These are phyloP conservation scores for Rhynchospora breviuscula DNA, from an alignment of 176 grass and related monocot species.

Conservation along the genomic window DNA sequence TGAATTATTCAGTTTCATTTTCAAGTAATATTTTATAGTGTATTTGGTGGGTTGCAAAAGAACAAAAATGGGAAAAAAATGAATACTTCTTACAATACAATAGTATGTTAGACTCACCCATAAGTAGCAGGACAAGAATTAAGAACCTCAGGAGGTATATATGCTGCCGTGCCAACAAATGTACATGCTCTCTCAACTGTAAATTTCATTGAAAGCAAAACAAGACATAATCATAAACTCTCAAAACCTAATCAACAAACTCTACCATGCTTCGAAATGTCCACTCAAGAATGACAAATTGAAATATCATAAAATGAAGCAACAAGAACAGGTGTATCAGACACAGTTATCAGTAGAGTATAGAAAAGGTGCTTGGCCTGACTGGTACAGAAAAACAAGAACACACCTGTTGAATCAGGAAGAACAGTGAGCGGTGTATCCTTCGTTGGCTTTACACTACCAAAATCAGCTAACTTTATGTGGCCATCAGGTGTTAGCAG, in stretches of 20 bases:
- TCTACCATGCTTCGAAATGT: not conserved
- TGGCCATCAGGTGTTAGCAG: slow-evolving; percentile 84
- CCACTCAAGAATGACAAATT: not conserved
- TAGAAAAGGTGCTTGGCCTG: not conserved
- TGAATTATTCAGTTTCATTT: not conserved
- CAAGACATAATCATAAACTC: not conserved
- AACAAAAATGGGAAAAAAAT: not conserved
- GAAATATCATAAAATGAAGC: not conserved
- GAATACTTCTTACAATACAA: not conserved
- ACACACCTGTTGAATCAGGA: slow-evolving; percentile 83
- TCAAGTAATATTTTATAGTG: slow-evolving; percentile 9
- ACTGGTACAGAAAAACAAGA: not conserved
- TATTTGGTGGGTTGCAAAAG: not conserved
- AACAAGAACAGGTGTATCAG: not conserved
- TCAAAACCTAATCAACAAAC: not conserved
- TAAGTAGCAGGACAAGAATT: slow-evolving; percentile 90
- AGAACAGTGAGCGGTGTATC: slow-evolving; percentile 72
- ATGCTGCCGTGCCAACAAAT: slow-evolving; percentile 95
- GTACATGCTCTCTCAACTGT: slow-evolving; percentile 92
- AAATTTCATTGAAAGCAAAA: slow-evolving; percentile 16
- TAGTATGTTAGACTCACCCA: slow-evolving; percentile 42
- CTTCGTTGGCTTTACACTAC: slow-evolving; percentile 86
- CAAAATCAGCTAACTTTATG: slow-evolving; percentile 97
- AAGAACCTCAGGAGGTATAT: slow-evolving; percentile 93
- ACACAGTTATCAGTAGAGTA: not conserved